Evolutionary conservation across 108 stramenopile species (phyloP).

Genomic region (Mediolabrus comicus): DNA sequence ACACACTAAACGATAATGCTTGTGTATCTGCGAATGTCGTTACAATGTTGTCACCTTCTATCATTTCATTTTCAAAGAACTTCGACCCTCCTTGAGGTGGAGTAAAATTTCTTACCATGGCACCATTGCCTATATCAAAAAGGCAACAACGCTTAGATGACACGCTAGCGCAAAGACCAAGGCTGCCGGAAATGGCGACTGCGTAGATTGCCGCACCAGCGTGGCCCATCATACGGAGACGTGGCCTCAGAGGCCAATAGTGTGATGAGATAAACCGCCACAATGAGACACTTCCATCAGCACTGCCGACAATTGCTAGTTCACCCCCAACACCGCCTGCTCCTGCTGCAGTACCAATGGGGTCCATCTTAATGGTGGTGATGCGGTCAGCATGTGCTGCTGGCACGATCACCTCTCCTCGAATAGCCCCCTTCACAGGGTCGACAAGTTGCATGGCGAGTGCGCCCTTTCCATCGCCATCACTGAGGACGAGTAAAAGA

Average conservation of each 20-base stretch:
- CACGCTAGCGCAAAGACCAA: slow-evolving; percentile 76
- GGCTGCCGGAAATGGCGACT: slow-evolving; percentile 67
- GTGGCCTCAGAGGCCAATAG: slow-evolving; percentile 79
- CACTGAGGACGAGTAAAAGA: slow-evolving; percentile 79
- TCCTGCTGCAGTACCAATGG: slow-evolving; percentile 81
- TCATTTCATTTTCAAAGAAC: slow-evolving; percentile 16
- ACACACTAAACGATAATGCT: slow-evolving; percentile 70
- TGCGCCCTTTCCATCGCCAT: slow-evolving; percentile 79
- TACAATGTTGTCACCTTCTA: slow-evolving; percentile 19
- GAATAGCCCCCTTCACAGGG: slow-evolving; percentile 74
- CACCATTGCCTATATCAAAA: slow-evolving; percentile 82
- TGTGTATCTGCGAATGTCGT: slow-evolving; percentile 68
- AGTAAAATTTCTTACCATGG: slow-evolving; percentile 65
- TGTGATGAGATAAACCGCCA: slow-evolving; percentile 91
- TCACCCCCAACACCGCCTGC: slow-evolving; percentile 88
- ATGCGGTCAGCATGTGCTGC: slow-evolving; percentile 72
- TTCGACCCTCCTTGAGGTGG: slow-evolving; percentile 59
- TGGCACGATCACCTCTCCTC: slow-evolving; percentile 72
- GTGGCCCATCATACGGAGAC: slow-evolving; percentile 73
- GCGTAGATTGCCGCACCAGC: slow-evolving; percentile 59
- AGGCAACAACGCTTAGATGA: slow-evolving; percentile 71
- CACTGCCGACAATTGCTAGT: slow-evolving; percentile 82
- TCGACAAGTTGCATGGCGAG: slow-evolving; percentile 86
- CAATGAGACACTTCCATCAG: slow-evolving; percentile 75
- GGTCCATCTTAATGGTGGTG: slow-evolving; percentile 79